Conservation (phyloP, 1,284 basidiomycete species). For the Austroboletus niveus region DNA sequence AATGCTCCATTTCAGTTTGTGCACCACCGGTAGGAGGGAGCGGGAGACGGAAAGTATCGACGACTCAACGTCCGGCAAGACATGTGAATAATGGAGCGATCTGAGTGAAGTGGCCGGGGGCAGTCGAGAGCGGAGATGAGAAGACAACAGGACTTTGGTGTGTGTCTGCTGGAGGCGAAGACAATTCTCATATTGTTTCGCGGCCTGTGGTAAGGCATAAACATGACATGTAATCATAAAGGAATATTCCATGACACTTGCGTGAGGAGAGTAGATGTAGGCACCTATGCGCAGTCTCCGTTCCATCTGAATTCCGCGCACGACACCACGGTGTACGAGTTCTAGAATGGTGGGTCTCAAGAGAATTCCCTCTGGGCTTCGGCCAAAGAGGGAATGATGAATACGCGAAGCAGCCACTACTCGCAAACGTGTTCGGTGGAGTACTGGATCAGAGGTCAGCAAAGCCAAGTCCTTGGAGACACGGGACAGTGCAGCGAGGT, state of each 20-base stretch:
- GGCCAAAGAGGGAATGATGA: conserved; percentile 60
- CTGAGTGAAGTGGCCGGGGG: conserved; percentile 28
- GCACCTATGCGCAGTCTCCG: conserved; percentile 59
- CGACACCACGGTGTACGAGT: conserved; percentile 63
- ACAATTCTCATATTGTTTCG: conserved; percentile 41
- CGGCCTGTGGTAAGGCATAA: conserved; percentile 31
- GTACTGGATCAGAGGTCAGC: conserved; percentile 56
- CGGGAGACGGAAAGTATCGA: conserved; percentile 38
- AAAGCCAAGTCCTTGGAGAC: conserved; percentile 44
- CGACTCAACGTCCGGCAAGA: conserved; percentile 41
- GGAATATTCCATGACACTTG: conserved; percentile 32
- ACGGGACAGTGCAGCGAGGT: conserved; percentile 52
- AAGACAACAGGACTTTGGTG: conserved; percentile 36
- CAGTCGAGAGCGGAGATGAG: conserved; percentile 36
- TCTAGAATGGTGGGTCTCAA: conserved; percentile 64
- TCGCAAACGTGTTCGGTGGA: conserved; percentile 57
- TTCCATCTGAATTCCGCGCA: conserved; percentile 64
- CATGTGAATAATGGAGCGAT: conserved; percentile 34
- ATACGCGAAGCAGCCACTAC: conserved; percentile 66
- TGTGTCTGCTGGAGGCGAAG: conserved; percentile 39
- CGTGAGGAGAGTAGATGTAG: conserved; percentile 62
- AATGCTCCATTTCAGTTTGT: conserved; percentile 49
- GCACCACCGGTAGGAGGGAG: conserved; percentile 42
- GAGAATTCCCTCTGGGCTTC: conserved; percentile 48
- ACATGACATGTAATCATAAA: not conserved